Percentiles rank a stretch among this genome's conserved stretches.
Conservation (phyloP, 306 rosid species). For the Acacia crassicarpa region DNA sequence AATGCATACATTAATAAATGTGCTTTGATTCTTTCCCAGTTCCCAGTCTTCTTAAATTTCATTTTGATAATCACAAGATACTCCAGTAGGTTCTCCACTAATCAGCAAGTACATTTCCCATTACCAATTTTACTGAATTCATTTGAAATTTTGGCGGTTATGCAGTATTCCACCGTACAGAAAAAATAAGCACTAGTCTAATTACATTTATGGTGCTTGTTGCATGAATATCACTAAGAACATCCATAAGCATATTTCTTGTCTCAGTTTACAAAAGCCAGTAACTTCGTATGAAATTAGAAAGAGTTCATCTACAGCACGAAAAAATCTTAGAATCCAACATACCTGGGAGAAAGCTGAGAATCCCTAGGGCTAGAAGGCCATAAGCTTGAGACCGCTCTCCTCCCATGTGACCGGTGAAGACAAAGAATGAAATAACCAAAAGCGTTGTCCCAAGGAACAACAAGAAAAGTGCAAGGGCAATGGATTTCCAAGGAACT, state of each 20-base stretch:
- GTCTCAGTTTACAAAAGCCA: conserved; percentile 4
- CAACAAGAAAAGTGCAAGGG: conserved; percentile 78
- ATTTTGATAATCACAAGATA: not conserved
- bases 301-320: conserved; percentile 6
- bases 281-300: conserved; percentile 4
- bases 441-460: conserved; percentile 73
- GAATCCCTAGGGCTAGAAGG: conserved; percentile 77
- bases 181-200: not conserved
- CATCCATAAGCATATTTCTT: conserved; percentile 7
- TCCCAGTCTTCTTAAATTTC: not conserved
- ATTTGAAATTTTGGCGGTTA: not conserved
- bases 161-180: not conserved
- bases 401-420: conserved; percentile 95
- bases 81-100: not conserved
- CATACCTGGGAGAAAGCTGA: conserved; percentile 94
- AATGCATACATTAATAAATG: not conserved
- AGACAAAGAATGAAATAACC: conserved; percentile 80
- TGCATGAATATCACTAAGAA: conserved; percentile 15
- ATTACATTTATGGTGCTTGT: not conserved
- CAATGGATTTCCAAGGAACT: conserved; percentile 95
- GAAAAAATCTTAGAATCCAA: conserved; percentile 11
- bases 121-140: conserved; percentile 13
- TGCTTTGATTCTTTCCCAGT: not conserved
- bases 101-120: conserved; percentile 12
- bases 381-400: conserved; percentile 90